Base-by-base conservation (phyloP, 768 basidiomycete genomes). In the Panaeolus papilionaceus region DNA sequence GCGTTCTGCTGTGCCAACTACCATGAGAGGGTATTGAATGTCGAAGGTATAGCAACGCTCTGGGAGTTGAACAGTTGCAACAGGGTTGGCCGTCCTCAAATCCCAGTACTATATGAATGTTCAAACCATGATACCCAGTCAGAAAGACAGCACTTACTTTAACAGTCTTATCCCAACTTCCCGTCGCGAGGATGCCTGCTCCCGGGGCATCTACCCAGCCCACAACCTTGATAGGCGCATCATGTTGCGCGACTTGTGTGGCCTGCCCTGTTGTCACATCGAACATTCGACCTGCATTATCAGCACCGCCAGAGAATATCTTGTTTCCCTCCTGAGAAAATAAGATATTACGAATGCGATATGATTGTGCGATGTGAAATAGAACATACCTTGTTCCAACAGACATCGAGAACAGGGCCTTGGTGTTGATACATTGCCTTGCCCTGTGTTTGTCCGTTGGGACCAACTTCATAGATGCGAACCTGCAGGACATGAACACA, bases 81-180 rank as follows among this genome's bases (percentile, higher is more conserved):
- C 86, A 0, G 96, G 93, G 62, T 80, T 86, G n/a, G 90, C 79
- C 1, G 88, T 83, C 38, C 94, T 88, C 68, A 96, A 78, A 78
- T 98, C 95, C 96, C 96, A 99, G 74, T 98, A 98, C 95, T 98
- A 72, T 40, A 7, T 14, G 66, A 40, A 66, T 26, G 12, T 66
- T 69, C 63, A 61, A 64, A 58, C 16, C 0, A 66, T 38, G 28
- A 63, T 47, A 38, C 33, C 61, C 45, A 39, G 28, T n/a, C 63
- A 38, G 38, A 67, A 62, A 51, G 28, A 70, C 68, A 2, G 74
- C 80, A 65, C 71, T 12, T 23, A 96, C 96, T 85, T 96, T 97
- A 75, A 99, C 79, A 1, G 94, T 97, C 80, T 97, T 97, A 78
- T 99, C 97, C 98, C 98, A 99, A 64, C 95, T 95, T 10, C 96